Conservation (phyloP, 1,139 yeast genomes). For the Saccharomyces hybrid region DNA sequence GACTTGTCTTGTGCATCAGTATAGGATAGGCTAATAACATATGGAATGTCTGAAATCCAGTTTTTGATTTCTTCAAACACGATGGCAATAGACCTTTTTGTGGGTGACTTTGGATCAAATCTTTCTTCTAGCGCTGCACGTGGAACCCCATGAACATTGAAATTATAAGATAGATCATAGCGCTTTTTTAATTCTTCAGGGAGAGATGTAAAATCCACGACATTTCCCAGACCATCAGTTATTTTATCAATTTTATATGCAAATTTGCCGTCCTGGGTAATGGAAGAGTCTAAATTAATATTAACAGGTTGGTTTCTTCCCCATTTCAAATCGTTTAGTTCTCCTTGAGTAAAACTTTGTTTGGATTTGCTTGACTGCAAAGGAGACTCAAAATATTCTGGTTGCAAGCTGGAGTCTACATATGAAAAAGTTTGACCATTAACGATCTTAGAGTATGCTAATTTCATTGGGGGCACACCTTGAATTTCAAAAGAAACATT, state of each 20-base stretch:
- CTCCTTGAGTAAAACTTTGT: conserved; percentile 24
- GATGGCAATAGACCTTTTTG: conserved; percentile 39
- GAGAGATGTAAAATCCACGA: conserved; percentile 43
- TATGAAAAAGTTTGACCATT: conserved; percentile 41
- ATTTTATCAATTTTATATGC: conserved; percentile 60
- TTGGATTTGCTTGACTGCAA: conserved; percentile 22
- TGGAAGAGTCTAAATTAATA: conserved; percentile 42
- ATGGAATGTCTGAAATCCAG: conserved; percentile 14
- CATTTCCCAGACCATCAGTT: conserved; percentile 69
- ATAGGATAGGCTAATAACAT: conserved; percentile 36
- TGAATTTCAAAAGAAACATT: conserved; percentile 47
- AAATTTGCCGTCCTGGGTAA: conserved; percentile 51
- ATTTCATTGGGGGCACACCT: conserved; percentile 71
- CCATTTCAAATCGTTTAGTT: conserved; percentile 43
- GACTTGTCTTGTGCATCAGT: conserved; percentile 30
- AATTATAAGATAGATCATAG: conserved; percentile 44
- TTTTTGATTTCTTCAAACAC: conserved; percentile 25
- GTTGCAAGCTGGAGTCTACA: conserved; percentile 42
- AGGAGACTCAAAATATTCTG: conserved; percentile 38
- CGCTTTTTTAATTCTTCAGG: conserved; percentile 31
- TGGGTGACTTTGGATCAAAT: conserved; percentile 35
- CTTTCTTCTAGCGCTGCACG: conserved; percentile 36
- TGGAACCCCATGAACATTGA: conserved; percentile 61
- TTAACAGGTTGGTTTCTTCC: conserved; percentile 42
- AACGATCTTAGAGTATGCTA: conserved; percentile 51